phyloP scores from a whole-genome alignment of 345 rosid species.

The Ceriops decandra region DNA sequence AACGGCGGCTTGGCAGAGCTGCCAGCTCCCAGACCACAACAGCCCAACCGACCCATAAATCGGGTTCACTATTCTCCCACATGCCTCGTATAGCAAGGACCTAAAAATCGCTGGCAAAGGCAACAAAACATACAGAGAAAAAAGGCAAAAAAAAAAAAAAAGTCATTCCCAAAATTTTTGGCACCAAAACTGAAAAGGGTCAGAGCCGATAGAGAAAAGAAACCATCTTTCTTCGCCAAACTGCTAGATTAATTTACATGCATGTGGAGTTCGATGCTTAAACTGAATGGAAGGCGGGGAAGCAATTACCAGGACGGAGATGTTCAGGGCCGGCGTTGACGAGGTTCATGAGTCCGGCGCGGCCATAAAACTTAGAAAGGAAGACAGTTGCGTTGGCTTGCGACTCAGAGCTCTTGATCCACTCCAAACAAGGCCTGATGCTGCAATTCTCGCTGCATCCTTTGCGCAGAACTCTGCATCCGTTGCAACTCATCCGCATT shows the following conservation, averaged over 20 bases:
- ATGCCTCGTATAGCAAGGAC: slow-evolving; percentile 94
- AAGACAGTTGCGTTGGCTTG: slow-evolving; percentile 97
- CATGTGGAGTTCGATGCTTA: not conserved
- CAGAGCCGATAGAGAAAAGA: too few species aligned
- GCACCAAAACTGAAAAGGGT: not conserved
- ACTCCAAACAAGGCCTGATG: slow-evolving; percentile 90
- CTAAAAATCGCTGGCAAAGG: slow-evolving; percentile 68
- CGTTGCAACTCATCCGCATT: slow-evolving; percentile 88
- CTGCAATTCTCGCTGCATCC: slow-evolving; percentile 90
- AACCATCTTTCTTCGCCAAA: too few species aligned
- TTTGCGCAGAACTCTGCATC: slow-evolving; percentile 91
- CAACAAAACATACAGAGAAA: not conserved
- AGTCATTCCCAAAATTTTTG: not conserved
- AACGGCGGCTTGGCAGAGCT: slow-evolving; percentile 90
- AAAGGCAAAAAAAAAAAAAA: too few species aligned
- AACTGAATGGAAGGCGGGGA: not conserved
- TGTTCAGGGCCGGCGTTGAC: slow-evolving; percentile 92
- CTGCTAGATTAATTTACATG: not conserved
- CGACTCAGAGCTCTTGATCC: slow-evolving; percentile 87
- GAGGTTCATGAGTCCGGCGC: slow-evolving; percentile 95
- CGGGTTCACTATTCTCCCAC: slow-evolving; percentile 95
- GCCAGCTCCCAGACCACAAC: slow-evolving; percentile 93
- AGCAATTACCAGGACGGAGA: slow-evolving; percentile 76
- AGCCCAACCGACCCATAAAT: slow-evolving; percentile 93
- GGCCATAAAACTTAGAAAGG: slow-evolving; percentile 94